Conservation (phyloP, 768 basidiomycete species). For the Leccinum incarnatum region DNA sequence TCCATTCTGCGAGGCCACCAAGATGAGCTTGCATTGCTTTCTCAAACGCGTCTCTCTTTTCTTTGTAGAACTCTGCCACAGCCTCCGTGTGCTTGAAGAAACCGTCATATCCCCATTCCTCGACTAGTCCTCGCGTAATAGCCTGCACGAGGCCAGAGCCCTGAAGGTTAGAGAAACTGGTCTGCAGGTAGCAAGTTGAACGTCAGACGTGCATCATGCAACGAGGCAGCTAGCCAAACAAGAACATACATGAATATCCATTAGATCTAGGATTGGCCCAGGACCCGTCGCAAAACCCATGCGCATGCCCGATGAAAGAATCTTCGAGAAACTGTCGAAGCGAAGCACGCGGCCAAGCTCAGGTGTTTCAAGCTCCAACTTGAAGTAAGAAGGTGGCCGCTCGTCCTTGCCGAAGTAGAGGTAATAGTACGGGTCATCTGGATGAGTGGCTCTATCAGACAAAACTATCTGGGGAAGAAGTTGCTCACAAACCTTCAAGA, state of each 20-base stretch:
- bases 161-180: conserved; percentile 65
- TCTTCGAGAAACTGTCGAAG: conserved; percentile 88
- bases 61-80: conserved; percentile 73
- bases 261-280: conserved; percentile 57
- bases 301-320: conserved; percentile 73
- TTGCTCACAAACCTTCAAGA: conserved; percentile 61
- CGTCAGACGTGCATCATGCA: conserved; percentile 8
- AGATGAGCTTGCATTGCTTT: conserved; percentile 71
- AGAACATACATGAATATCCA: conserved; percentile 64
- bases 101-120: conserved; percentile 73
- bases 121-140: conserved; percentile 54
- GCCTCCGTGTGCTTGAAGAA: conserved; percentile 64
- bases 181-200: conserved; percentile 39
- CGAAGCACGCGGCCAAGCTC: conserved; percentile 78
- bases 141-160: conserved; percentile 62
- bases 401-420: conserved; percentile 68
- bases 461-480: neutral
- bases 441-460: neutral
- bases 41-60: conserved; percentile 77
- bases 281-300: conserved; percentile 84
- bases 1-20: conserved; percentile 73
- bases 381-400: conserved; percentile 77
- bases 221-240: conserved; percentile 16
- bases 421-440: conserved; percentile 80
- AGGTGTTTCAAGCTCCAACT: conserved; percentile 64